Percentiles rank a stretch among this genome's conserved stretches.
These are phyloP conservation scores for Entrophospora sp. DNA, from an alignment of 192 early-diverging fungal genomes.

Conservation along the genomic window DNA sequence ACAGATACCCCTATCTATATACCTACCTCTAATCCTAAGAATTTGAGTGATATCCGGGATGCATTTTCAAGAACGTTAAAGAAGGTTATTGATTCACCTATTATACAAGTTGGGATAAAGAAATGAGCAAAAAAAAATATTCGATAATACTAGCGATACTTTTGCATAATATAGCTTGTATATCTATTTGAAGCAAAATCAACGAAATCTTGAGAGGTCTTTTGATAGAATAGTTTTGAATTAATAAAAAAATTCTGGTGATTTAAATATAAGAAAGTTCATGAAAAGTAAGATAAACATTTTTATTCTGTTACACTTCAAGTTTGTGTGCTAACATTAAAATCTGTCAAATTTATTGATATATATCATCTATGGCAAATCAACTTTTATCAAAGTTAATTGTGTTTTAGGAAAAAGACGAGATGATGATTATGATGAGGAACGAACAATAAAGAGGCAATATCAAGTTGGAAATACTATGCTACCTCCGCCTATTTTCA, in stretches of 20 bases:
- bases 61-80: not conserved
- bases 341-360: not conserved
- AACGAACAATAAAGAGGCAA: slow-evolving; percentile 19
- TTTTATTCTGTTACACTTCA: slow-evolving; percentile 12
- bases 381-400: slow-evolving; percentile 1
- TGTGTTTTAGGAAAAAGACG: slow-evolving; percentile 4
- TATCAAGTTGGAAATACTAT: slow-evolving; percentile 12
- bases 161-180: not conserved
- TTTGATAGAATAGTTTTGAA: slow-evolving; percentile 11
- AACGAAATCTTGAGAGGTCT: slow-evolving; percentile 9
- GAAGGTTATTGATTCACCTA: not conserved
- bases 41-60: slow-evolving; percentile 3
- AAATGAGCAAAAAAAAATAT: slow-evolving; percentile 9
- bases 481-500: slow-evolving; percentile 3
- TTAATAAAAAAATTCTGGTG: slow-evolving; percentile 13
- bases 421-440: slow-evolving; percentile 5
- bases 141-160: not conserved
- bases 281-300: slow-evolving; percentile 13
- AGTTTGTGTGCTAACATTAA: slow-evolving; percentile 14
- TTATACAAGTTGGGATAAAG: slow-evolving; percentile 1
- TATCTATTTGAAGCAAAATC: slow-evolving; percentile 8
- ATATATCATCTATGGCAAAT: slow-evolving; percentile 14
- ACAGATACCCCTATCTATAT: not conserved
- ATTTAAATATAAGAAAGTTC: slow-evolving; percentile 14
- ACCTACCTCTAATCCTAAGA: not conserved